Evolutionary conservation across 768 basidiomycete species (phyloP).

Genomic region (Macrolepiota fuliginosa): DNA sequence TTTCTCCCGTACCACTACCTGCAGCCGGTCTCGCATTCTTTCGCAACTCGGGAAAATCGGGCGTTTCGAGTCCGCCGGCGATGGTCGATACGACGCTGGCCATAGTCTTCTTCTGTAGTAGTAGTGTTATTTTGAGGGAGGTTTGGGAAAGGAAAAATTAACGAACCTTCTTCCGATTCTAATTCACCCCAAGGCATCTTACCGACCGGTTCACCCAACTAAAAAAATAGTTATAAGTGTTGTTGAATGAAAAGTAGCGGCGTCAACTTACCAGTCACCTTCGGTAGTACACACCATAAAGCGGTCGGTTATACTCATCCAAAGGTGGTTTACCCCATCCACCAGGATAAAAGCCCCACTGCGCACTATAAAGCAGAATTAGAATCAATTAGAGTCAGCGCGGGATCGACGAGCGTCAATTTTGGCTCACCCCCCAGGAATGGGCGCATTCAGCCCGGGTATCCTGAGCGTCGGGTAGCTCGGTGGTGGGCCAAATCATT

Average conservation of each 20-base stretch:
- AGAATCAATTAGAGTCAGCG: constrained; percentile 11
- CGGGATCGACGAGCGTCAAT: not conserved
- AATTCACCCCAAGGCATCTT: constrained; percentile 93
- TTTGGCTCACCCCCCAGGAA: constrained; percentile 86
- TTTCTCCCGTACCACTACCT: constrained; percentile 53
- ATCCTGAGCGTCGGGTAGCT: constrained; percentile 96
- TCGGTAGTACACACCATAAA: constrained; percentile 93
- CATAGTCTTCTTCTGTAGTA: constrained; percentile 66
- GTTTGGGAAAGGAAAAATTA: not conserved
- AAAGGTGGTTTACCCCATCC: constrained; percentile 99
- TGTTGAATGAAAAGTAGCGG: not conserved
- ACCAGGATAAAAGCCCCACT: constrained; percentile 99
- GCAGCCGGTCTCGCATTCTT: constrained; percentile 63
- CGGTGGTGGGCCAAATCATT: constrained; percentile 96
- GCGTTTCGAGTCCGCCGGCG: constrained; percentile 95
- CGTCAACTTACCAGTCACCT: constrained; percentile 62
- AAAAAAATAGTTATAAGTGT: constrained; percentile 9
- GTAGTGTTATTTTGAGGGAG: not conserved
- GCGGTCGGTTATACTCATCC: constrained; percentile 95
- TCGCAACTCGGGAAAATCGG: constrained; percentile 94
- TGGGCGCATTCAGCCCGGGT: constrained; percentile 93
- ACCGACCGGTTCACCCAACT: constrained; percentile 87
- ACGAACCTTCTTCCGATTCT: constrained; percentile 89
- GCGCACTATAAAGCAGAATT: constrained; percentile 54
- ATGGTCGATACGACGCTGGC: constrained; percentile 95